These are phyloP conservation scores for Filosporella fistucella DNA, from an alignment of 495 filamentous ascomycete genomes.

Conservation along the genomic window DNA sequence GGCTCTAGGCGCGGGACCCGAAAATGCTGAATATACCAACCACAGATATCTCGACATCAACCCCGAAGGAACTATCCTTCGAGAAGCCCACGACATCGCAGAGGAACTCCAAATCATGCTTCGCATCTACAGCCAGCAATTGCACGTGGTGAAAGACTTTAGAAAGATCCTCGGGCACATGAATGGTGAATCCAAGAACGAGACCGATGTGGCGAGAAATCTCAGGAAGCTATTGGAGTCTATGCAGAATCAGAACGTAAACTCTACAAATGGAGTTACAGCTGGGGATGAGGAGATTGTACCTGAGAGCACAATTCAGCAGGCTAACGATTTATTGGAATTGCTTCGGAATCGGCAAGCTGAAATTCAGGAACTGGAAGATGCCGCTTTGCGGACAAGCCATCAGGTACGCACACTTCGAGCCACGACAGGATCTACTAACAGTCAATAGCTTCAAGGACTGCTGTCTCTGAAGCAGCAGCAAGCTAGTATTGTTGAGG, in stretches of 20 bases:
- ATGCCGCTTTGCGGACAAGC: conserved; percentile 3
- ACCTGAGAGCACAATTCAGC: conserved; percentile 11
- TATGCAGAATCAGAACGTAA: not conserved
- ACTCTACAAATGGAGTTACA: not conserved
- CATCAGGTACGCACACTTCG: too few species aligned
- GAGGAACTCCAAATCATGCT: conserved; percentile 73
- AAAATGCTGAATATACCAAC: conserved; percentile 11
- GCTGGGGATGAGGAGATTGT: not conserved
- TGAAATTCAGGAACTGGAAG: conserved; percentile 8
- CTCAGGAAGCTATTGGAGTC: conserved; percentile 5
- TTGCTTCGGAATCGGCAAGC: conserved; percentile 5
- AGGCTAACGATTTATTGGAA: conserved; percentile 12
- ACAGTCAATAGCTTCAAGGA: too few species aligned
- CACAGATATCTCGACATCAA: conserved; percentile 58
- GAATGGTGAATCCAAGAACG: conserved; percentile 13
- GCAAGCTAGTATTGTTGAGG: conserved; percentile 11
- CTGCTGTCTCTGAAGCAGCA: conserved; percentile 9
- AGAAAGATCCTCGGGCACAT: conserved; percentile 29
- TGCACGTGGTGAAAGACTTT: conserved; percentile 53
- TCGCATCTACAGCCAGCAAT: conserved; percentile 51
- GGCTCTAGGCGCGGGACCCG: not conserved
- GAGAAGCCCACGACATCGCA: conserved; percentile 66
- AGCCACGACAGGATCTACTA: too few species aligned
- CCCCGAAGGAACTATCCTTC: conserved; percentile 57
- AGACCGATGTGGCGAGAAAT: conserved; percentile 4